Evolutionary conservation across 192 early-diverging fungal genomes (phyloP).

Genomic region (Spinellus fusiger): DNA sequence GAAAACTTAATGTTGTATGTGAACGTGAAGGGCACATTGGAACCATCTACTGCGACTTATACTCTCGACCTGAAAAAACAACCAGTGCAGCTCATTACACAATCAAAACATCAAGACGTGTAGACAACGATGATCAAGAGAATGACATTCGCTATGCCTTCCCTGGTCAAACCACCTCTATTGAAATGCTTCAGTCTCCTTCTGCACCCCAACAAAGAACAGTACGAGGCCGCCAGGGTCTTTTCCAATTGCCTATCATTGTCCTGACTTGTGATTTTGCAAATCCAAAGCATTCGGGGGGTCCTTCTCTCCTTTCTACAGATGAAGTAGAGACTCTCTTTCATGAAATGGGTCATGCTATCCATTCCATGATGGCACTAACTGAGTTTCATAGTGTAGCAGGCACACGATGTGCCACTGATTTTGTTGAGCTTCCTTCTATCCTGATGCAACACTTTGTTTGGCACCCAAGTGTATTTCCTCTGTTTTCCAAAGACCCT

Average conservation of each 20-base stretch:
- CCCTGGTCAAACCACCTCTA: background rate
- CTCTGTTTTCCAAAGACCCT: constrained; percentile 68
- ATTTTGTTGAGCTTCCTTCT: constrained; percentile 97
- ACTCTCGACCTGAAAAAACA: constrained; percentile 68
- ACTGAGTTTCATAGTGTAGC: constrained; percentile 96
- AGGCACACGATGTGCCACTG: constrained; percentile 89
- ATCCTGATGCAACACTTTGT: constrained; percentile 95
- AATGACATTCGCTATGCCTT: constrained; percentile 36
- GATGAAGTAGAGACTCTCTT: constrained; percentile 92
- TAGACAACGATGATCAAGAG: constrained; percentile 70
- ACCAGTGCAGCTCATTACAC: constrained; percentile 95
- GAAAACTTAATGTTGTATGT: constrained; percentile 85
- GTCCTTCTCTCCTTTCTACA: constrained; percentile 65
- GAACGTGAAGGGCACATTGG: constrained; percentile 85
- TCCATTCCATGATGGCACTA: constrained; percentile 94
- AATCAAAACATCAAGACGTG: constrained; percentile 78
- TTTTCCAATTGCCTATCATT: constrained; percentile 66
- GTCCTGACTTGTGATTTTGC: constrained; percentile 73
- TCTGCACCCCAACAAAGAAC: background rate
- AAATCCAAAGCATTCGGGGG: constrained; percentile 17
- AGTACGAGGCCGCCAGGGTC: constrained; percentile 19
- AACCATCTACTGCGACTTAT: constrained; percentile 92
- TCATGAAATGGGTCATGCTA: constrained; percentile 99
- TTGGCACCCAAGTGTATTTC: constrained; percentile 61
- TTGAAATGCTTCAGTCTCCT: background rate